Conservation (phyloP, 2,329 filamentous ascomycete genomes). For the Tolypocladium inflatum region DNA sequence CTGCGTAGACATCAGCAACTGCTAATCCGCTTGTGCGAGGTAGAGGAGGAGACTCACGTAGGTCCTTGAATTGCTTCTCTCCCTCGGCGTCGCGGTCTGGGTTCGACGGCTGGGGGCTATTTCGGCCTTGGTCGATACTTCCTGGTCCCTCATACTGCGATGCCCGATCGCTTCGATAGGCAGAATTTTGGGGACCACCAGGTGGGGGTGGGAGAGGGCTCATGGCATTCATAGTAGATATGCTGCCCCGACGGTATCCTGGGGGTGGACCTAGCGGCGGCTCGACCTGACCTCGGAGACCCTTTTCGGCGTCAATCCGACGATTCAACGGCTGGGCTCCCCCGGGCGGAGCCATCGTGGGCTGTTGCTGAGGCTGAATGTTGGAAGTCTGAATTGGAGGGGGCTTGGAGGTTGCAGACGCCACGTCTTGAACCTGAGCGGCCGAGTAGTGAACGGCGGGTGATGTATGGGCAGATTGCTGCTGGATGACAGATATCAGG, state of each 20-base stretch:
- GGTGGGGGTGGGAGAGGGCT: conserved; percentile 32
- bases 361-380: conserved; percentile 21
- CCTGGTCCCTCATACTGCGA: conserved; percentile 33
- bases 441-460: conserved; percentile 29
- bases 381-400: conserved; percentile 18
- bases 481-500: conserved; percentile 27
- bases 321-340: conserved; percentile 33
- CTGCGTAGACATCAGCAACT: conserved; percentile 34
- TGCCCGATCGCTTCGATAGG: conserved; percentile 30
- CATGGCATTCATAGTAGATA: conserved; percentile 30
- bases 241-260: conserved; percentile 42
- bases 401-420: conserved; percentile 15
- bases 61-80: conserved; percentile 48
- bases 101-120: conserved; percentile 45
- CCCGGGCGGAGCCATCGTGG: conserved; percentile 37
- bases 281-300: conserved; percentile 31
- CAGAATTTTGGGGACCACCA: conserved; percentile 17
- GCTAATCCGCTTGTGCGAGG: too few species aligned
- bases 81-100: conserved; percentile 33
- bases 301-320: conserved; percentile 40
- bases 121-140: conserved; percentile 37
- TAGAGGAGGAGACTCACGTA: conserved; percentile 32
- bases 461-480: conserved; percentile 34
- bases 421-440: conserved; percentile 25
- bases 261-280: conserved; percentile 37